Evolutionary conservation across 257 asterid genomes (phyloP), one percentile per base, ranked within the genome.

Genomic region (Solanum okadae): DNA sequence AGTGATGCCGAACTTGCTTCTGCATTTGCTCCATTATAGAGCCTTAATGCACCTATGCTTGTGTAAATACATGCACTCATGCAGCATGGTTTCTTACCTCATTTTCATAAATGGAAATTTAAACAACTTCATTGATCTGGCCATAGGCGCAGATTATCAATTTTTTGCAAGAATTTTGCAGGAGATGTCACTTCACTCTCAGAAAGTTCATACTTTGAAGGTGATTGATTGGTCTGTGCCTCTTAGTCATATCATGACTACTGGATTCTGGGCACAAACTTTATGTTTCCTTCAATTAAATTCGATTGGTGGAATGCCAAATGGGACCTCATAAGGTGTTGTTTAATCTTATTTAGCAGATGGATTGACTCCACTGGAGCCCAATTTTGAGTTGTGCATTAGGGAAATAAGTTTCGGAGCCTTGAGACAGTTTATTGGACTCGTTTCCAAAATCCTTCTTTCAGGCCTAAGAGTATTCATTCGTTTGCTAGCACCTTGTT

Each of bases 371-470:
- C 25, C 18, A 81, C 1, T 44, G 68, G 68, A 44, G 38, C 68
- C 86, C 42, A 59, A 79, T 81, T 16, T 18, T 0, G 42, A 29
- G 29, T 81, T 31, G 38, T 46, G 35, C 85, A 46, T 16, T 29
- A 16, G 27, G 42, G 18, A 33, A 37, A 95, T 95, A 96, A 94
- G 88, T 88, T 90, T 93, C 73, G 91, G 94, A 91, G 94, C 95
- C 91, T 89, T 96, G 81, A 91, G 95, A 92, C 91, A 94, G 92
- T 75, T 93, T 12, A 31, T 92, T 90, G 95, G 94, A 89, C 95
- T 96, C 88, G 91, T 88, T 38, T 92, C 94, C 73, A 88, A 95
- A 37, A 82, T 93, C 87, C 88, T 94, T 23, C 65, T 83, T 10
- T 88, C 91, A 40, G 68, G 83, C 83, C 78, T 89, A 29, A 89